phyloP scores from a whole-genome alignment of 1,284 basidiomycete species.

The Austropuccinia psidii region DNA sequence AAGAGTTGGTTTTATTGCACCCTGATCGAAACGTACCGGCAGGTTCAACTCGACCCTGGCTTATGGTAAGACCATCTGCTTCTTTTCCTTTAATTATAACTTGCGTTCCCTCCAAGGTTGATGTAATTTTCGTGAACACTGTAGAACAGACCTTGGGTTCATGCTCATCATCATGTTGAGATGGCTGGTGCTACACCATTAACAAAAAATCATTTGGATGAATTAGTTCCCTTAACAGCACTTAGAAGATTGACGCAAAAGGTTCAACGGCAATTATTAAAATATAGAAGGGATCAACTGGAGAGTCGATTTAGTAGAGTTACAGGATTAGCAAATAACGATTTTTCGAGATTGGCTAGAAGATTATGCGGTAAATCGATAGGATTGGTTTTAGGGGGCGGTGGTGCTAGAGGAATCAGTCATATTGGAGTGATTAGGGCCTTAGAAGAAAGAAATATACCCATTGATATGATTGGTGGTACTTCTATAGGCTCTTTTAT shows the following conservation, averaged over 20 bases:
- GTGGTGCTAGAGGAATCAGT: slow-evolving; percentile 87
- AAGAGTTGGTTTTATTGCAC: slow-evolving; percentile 90
- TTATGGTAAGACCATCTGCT: slow-evolving; percentile 76
- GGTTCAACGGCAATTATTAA: slow-evolving; percentile 79
- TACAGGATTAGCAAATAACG: slow-evolving; percentile 50
- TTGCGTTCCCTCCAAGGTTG: no score
- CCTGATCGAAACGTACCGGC: slow-evolving; percentile 79
- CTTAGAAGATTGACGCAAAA: slow-evolving; percentile 68
- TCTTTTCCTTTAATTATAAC: no score
- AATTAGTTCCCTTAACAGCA: slow-evolving; percentile 79
- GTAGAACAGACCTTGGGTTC: slow-evolving; percentile 85
- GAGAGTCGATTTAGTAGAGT: slow-evolving; percentile 53
- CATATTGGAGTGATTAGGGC: slow-evolving; percentile 87
- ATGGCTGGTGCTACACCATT: slow-evolving; percentile 55
- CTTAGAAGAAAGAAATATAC: slow-evolving; percentile 81
- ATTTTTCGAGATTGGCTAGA: slow-evolving; percentile 85
- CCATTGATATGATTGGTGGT: slow-evolving; percentile 78
- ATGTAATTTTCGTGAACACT: neutral
- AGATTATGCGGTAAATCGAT: slow-evolving; percentile 87
- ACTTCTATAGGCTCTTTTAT: slow-evolving; percentile 88
- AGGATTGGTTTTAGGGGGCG: slow-evolving; percentile 88
- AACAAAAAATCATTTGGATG: slow-evolving; percentile 56
- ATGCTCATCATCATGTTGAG: slow-evolving; percentile 84
- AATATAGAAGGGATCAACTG: slow-evolving; percentile 61
- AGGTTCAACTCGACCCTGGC: slow-evolving; percentile 90